These are phyloP conservation scores for Chaetomium fimeti DNA, from an alignment of 495 filamentous ascomycete genomes.

Conservation along the genomic window DNA sequence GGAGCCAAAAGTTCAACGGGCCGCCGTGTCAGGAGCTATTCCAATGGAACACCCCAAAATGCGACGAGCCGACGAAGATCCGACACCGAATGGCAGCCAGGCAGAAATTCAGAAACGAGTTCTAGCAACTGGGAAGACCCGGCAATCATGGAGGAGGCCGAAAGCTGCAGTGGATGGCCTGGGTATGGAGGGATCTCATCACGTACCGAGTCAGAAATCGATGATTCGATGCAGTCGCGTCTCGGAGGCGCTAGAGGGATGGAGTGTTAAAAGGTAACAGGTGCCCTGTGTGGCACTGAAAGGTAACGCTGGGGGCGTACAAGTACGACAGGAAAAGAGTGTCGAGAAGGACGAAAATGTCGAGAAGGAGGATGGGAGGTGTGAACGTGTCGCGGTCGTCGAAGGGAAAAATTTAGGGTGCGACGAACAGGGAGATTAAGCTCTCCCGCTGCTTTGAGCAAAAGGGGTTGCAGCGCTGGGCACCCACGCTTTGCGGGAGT, in stretches of 20 bases:
- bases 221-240: conserved; percentile 29
- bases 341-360: conserved; percentile 38
- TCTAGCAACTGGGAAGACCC: neutral
- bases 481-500: conserved; percentile 19
- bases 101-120: neutral
- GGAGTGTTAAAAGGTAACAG: neutral
- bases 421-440: conserved; percentile 32
- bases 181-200: neutral
- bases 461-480: conserved; percentile 37
- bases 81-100: neutral
- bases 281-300: conserved; percentile 22
- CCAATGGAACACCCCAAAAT: neutral
- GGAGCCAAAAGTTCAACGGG: neutral
- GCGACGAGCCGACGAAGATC: conserved; percentile 2
- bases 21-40: conserved; percentile 7
- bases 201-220: conserved; percentile 29
- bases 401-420: conserved; percentile 40
- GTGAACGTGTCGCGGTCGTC: conserved; percentile 34
- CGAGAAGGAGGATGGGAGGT: conserved; percentile 29
- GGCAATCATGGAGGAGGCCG: neutral
- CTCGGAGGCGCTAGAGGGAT: conserved; percentile 26
- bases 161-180: neutral
- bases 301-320: conserved; percentile 38
- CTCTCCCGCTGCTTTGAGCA: conserved; percentile 31
- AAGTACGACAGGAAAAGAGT: conserved; percentile 36